Evolutionary conservation across 192 early-diverging fungal species (phyloP), one percentile per base, ranked within the genome.

Genomic region (Coemansia reversa): DNA sequence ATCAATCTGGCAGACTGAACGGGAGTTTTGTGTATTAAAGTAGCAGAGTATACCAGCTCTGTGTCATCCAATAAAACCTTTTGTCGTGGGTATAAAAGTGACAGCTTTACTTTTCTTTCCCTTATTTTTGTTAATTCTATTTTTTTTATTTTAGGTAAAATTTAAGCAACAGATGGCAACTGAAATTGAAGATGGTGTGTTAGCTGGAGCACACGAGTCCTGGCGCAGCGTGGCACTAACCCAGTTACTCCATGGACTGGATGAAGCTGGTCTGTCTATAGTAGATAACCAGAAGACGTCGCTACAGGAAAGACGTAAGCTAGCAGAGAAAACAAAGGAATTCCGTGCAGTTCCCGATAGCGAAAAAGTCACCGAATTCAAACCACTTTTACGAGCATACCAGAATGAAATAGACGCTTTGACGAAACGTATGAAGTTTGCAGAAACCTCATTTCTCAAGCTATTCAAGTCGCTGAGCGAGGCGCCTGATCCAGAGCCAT

Each of bases 351-450:
- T 91, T 8, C 74, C 89, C 6, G 94, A 93, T 58, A 88, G 89
- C 29, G 82, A 87, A 54, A 96, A 94, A 79, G 62, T 90, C 19
- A 74, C 76, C 12, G 87, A 94, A 53, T 88, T 96, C 73, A 92
- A 91, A 66, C 59, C 63, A 7, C 83, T 96, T 3, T 71, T 96
- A 7, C 92, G 90, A 20, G 89, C 86, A 7, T 97, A 97, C 71
- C 95, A 97, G 74, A 80, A 82, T 60, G 95, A 98, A 75, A 98
- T 98, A 60, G 95, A 98, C 70, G 72, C 74, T 20, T 84, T 98
- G 53, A 94, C 92, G 9, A 89, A 88, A 64, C 74, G 94, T 42
- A 89, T 91, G 51, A 95, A 95, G 78, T 83, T 76, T 24, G 88
- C 95, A 27, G 90, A 95, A 56, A 88, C 86, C 48, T 84, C 86